Evolutionary conservation across 257 asterid genomes (phyloP).

Genomic region (Vinca minor): DNA sequence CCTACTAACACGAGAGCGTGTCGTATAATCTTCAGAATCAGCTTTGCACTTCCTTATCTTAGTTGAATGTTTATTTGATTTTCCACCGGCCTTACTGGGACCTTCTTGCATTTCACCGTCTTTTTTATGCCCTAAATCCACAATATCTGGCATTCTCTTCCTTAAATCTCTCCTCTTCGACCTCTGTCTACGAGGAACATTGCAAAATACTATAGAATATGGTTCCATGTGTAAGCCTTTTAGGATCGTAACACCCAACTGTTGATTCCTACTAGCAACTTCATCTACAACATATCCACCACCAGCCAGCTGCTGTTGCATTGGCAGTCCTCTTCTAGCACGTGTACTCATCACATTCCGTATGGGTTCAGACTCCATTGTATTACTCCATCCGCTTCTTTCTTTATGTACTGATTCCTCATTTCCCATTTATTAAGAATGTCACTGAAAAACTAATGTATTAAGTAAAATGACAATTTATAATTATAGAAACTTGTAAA

Average conservation of each 20-base stretch:
- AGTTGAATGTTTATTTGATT: not conserved
- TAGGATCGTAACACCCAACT: not conserved
- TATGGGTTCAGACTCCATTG: too few relatives aligned
- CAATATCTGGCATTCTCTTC: not conserved
- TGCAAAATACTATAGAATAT: not conserved
- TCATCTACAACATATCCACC: slow-evolving; percentile 5
- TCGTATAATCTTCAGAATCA: not conserved
- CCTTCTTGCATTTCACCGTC: not conserved
- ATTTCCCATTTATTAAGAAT: too few relatives aligned
- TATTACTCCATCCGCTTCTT: too few relatives aligned
- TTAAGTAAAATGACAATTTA: too few relatives aligned
- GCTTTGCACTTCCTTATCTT: slow-evolving; percentile 1
- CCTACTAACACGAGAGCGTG: slow-evolving; percentile 22
- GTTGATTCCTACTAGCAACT: not conserved
- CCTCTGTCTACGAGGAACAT: not conserved
- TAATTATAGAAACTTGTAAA: too few relatives aligned
- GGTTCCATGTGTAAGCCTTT: not conserved
- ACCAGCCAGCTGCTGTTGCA: too few relatives aligned
- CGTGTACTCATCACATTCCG: too few relatives aligned
- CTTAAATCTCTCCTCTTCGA: not conserved
- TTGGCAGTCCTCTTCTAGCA: too few relatives aligned
- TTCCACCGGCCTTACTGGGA: not conserved
- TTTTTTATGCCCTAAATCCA: not conserved
- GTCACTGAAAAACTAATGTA: too few relatives aligned
- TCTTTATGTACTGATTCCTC: too few relatives aligned